Evolutionary conservation across 2,329 filamentous ascomycete genomes (phyloP), one percentile per base, ranked within the genome.

Genomic region (Sarocladium kiliense): DNA sequence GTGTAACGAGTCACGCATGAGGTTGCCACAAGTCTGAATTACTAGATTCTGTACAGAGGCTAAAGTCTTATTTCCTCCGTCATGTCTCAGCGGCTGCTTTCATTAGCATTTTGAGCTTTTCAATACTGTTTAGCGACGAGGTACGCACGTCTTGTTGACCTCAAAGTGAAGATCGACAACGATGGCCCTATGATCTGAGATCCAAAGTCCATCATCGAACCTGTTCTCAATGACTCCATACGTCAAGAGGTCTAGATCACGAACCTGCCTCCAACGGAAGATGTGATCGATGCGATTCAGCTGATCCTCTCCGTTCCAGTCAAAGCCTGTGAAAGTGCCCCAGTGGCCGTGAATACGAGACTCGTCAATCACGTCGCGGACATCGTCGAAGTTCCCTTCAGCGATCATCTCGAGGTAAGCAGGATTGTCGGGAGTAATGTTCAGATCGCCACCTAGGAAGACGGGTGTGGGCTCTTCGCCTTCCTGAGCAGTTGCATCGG

Each of bases 391-490:
- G 11, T 60, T 58, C 3, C 56, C 56, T 11, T 66, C 60, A 16
- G 69, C 57, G 6, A 57, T 61, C 50, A 49, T 27, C n/a, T 49
- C 44, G 16, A 30, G 44, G n/a, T 49, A 49, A 11, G 63, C 61
- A 18, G 59, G 53, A 37, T 64, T 65, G n/a, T 65, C 60, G 5
- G 67, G 65, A 23, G 60, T 55, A 9, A 64, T 57, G 55, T 70
- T 71, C 44, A 71, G 59, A 53, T 71, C 68, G 11, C 68, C 68
- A 9, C 62, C 65, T 3, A 71, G 21, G 45, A 71, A 71, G 7
- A 69, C 66, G 11, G 64, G 64, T 2, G 53, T 60, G 9, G 49
- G 32, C 27, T 36, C 49, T 7, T 53, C 19, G 32, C 32, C 49
- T 3, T 32, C 44, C 11, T 49, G 23, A 14, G 56, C 51, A 16